These are phyloP conservation scores for Botryotinia convoluta DNA, from an alignment of 2,329 filamentous ascomycete genomes.

Conservation along the genomic window DNA sequence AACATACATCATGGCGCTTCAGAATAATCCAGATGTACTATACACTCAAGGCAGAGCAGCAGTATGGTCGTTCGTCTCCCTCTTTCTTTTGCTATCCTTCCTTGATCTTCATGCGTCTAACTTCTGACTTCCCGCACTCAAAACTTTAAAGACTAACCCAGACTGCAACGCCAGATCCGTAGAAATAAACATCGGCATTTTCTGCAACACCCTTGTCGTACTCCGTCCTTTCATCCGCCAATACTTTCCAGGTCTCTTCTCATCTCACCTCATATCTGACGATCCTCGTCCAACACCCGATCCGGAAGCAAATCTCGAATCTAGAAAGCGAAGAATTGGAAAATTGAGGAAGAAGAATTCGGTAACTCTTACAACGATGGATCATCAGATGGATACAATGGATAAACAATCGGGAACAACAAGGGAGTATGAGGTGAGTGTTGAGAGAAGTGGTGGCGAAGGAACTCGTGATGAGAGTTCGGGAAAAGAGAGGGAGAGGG, in stretches of 20 bases:
- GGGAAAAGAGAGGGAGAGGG: not conserved
- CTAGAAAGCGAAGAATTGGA: not conserved
- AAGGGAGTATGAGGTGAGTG: not conserved
- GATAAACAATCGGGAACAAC: not conserved
- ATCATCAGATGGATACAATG: too few relatives aligned
- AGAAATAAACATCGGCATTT: not conserved
- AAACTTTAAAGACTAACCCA: not conserved
- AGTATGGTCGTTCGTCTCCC: not conserved
- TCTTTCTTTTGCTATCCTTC: not conserved
- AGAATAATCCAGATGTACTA: not conserved
- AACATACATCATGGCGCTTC: not conserved
- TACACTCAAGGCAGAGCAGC: conserved; percentile 4
- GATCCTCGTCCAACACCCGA: not conserved
- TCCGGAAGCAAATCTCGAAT: not conserved
- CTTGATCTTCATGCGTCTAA: too few relatives aligned
- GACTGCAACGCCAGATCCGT: not conserved
- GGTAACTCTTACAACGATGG: not conserved
- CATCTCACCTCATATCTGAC: not conserved
- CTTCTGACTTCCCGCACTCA: not conserved
- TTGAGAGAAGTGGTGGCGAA: not conserved
- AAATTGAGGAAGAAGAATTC: not conserved
- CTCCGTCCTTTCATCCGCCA: not conserved
- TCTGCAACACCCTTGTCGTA: not conserved
- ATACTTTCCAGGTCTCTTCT: not conserved
- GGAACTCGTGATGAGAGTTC: too few relatives aligned